Conservation (phyloP, 2,329 filamentous ascomycete species). For the Cladosporium austrohemisphaericum region DNA sequence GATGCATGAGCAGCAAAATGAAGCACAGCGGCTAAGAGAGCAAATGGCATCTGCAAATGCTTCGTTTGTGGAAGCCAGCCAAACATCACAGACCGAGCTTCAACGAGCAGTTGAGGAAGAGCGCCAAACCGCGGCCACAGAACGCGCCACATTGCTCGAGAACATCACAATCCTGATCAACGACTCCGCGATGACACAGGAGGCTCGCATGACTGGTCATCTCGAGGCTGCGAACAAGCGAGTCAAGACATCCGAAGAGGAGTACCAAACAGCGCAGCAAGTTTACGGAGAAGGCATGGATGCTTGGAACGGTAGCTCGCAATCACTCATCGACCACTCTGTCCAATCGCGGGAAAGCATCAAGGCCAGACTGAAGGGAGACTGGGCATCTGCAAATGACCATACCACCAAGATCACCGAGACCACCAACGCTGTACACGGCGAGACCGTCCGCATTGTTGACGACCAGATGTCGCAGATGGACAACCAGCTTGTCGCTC, state of each 20-base stretch:
- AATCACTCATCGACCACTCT: conserved; percentile 66
- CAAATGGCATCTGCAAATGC: conserved; percentile 69
- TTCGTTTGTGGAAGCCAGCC: conserved; percentile 65
- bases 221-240: conserved; percentile 60
- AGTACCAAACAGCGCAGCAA: conserved; percentile 54
- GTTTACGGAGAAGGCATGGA: conserved; percentile 70
- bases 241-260: conserved; percentile 46
- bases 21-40: conserved; percentile 68
- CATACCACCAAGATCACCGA: conserved; percentile 79
- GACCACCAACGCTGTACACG: conserved; percentile 81
- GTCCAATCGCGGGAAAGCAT: conserved; percentile 70
- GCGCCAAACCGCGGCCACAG: conserved; percentile 64
- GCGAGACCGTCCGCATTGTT: conserved; percentile 84
- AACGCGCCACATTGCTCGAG: conserved; percentile 68
- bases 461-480: conserved; percentile 85
- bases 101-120: conserved; percentile 72
- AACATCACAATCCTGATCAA: conserved; percentile 78
- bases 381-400: conserved; percentile 76
- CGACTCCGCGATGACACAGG: conserved; percentile 68
- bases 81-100: conserved; percentile 62
- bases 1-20: conserved; percentile 69
- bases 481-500: conserved; percentile 78
- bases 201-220: conserved; percentile 63
- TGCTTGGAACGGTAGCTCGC: conserved; percentile 67
- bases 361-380: conserved; percentile 77